A percentile compares a stretch with the other conserved stretches of the same genome.
phyloP scores from a whole-genome alignment of 148 eudicot genomes.

The Gaultheria prostrata region DNA sequence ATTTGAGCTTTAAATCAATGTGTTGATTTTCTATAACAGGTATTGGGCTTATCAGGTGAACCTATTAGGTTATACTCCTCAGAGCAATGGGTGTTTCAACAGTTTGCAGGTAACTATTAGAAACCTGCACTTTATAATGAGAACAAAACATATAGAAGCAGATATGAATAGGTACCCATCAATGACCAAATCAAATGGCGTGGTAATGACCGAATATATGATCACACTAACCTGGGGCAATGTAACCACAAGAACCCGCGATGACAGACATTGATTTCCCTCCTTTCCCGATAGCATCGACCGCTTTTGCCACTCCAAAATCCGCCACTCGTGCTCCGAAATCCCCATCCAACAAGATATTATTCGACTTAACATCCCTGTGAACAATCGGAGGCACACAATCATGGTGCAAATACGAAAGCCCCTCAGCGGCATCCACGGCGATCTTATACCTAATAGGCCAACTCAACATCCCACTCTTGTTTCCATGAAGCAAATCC shows the following conservation, averaged over 20 bases:
- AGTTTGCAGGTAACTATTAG: not conserved
- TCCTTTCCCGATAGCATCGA: slow-evolving; percentile 63
- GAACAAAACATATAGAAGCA: not conserved
- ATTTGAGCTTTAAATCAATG: not conserved
- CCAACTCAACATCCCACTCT: slow-evolving; percentile 81
- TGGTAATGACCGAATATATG: not conserved
- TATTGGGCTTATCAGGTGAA: not conserved
- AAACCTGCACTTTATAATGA: not conserved
- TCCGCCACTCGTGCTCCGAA: slow-evolving; percentile 90
- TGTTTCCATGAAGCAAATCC: slow-evolving; percentile 75
- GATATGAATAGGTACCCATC: not conserved
- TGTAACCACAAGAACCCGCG: slow-evolving; percentile 96
- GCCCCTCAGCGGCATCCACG: slow-evolving; percentile 86
- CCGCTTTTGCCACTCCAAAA: slow-evolving; percentile 87
- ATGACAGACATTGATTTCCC: slow-evolving; percentile 86
- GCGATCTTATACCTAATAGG: slow-evolving; percentile 70
- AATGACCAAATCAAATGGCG: not conserved
- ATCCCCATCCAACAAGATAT: slow-evolving; percentile 72
- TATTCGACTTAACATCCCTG: slow-evolving; percentile 82
- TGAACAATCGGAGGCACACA: slow-evolving; percentile 91
- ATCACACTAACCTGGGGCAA: slow-evolving; percentile 79
- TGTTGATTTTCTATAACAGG: not conserved
- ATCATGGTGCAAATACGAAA: slow-evolving; percentile 91
- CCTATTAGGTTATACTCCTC: not conserved
- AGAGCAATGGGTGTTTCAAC: not conserved